Evolutionary conservation across 805 yeast genomes (phyloP), one percentile per base, ranked within the genome.

Genomic region (Wickerhamomyces chambardii): DNA sequence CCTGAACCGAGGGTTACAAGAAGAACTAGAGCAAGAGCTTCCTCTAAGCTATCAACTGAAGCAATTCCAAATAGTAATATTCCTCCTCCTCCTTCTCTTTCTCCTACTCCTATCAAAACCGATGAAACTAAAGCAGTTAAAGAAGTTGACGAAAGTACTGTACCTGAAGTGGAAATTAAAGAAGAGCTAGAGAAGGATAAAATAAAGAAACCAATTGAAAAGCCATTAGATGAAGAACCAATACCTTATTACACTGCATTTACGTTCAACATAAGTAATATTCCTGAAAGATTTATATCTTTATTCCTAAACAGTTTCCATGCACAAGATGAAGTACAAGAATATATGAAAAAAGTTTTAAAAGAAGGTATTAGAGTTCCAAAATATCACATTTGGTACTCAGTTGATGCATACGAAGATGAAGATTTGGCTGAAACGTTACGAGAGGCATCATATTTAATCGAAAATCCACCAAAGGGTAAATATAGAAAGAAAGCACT

Each of bases 341-440:
- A 59, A 15, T 58, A 66, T 15, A 86, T 90, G 95, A 64, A 66
- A 28, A 59, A 66, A 9, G 70, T 79, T 4, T 53, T 86, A 36
- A 61, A 63, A 14, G 61, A 57, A 15, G 95, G 95, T 2, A 63
- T 65, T 1, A 66, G 86, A 38, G 58, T 76, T 4, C 61, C 79
- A 6, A 73, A 73, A 25, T 74, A 75, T 45, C 72, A 81, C 51
- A 61, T 86, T 16, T 87, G 96, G 95, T 84, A 80, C 48, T 85
- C 83, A 46, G 65, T 90, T 10, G 92, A 83, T 54, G 89, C 86
- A 1, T 67, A 72, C 31, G 72, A 75, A 36, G 92, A 84, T 51
- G 84, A 78, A 42, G 56, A 58, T 2, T 46, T 82, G 32, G 83
- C 84, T 0, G 92, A 84, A 46, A 63, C 65, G 7, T 54, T 82